phyloP scores from a whole-genome alignment of 2,329 filamentous ascomycete genomes.

The Chrysoporthe puriensis region DNA sequence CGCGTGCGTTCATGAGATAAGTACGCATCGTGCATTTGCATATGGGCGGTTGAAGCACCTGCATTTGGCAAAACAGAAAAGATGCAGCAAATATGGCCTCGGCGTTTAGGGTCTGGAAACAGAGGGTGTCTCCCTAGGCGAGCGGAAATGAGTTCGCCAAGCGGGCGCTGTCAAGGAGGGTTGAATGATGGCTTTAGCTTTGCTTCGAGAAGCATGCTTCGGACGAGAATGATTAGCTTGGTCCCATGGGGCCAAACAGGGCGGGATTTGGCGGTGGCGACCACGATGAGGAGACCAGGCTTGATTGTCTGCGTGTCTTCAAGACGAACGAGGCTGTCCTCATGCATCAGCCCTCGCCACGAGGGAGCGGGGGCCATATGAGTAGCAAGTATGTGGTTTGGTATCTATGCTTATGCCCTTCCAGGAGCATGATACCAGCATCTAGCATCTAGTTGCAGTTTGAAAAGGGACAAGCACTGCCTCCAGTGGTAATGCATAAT shows the following conservation, averaged over 20 bases:
- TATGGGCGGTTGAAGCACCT: slow-evolving; percentile 30
- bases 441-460: slow-evolving; percentile 22
- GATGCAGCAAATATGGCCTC: slow-evolving; percentile 27
- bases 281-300: not conserved
- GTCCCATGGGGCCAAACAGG: not conserved
- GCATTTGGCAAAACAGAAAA: slow-evolving; percentile 28
- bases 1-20: slow-evolving; percentile 26
- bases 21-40: slow-evolving; percentile 31
- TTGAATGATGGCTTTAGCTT: slow-evolving; percentile 19
- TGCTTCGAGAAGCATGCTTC: slow-evolving; percentile 20
- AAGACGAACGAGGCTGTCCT: slow-evolving; percentile 15
- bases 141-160: slow-evolving; percentile 13
- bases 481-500: slow-evolving; percentile 27
- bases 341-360: slow-evolving; percentile 8
- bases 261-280: not conserved
- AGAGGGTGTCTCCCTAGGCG: slow-evolving; percentile 20
- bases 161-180: slow-evolving; percentile 5
- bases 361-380: slow-evolving; percentile 5
- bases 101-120: slow-evolving; percentile 29
- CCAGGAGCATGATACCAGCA: slow-evolving; percentile 22
- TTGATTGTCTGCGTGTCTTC: slow-evolving; percentile 7
- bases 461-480: slow-evolving; percentile 19
- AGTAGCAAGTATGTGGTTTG: slow-evolving; percentile 19
- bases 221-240: not conserved
- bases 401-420: slow-evolving; percentile 18